Evolutionary conservation across 2,329 filamentous ascomycete species (phyloP).

Genomic region (Ophiocordyceps robertsii): DNA sequence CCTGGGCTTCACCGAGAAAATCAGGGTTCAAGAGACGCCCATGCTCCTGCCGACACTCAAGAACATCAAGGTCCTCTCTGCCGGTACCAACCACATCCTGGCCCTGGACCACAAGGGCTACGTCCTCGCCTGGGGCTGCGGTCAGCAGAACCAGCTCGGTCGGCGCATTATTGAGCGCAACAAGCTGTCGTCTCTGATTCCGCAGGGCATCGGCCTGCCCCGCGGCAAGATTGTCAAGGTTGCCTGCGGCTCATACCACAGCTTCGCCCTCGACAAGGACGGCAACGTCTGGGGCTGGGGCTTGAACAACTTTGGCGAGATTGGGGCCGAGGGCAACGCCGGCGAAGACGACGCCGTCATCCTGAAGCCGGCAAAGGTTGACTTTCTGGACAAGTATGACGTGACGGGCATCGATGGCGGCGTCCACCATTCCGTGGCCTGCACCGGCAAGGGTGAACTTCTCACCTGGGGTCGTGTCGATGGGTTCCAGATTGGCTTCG

Average conservation of each 20-base stretch:
- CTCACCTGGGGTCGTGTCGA: conserved; percentile 48
- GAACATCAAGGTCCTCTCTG: conserved; percentile 50
- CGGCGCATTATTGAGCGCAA: conserved; percentile 48
- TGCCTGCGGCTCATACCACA: conserved; percentile 65
- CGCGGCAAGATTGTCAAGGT: conserved; percentile 44
- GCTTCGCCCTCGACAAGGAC: conserved; percentile 61
- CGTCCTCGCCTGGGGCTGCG: conserved; percentile 59
- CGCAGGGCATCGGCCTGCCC: conserved; percentile 41
- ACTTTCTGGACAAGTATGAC: conserved; percentile 47
- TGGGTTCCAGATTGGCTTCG: conserved; percentile 39
- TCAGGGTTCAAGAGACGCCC: conserved; percentile 36
- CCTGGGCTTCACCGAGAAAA: conserved; percentile 45
- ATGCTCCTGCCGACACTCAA: conserved; percentile 47
- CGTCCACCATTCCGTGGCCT: conserved; percentile 60
- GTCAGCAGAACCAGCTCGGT: conserved; percentile 52
- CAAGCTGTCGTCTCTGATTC: conserved; percentile 46
- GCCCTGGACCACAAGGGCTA: conserved; percentile 52
- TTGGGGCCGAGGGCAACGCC: conserved; percentile 47
- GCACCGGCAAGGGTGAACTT: conserved; percentile 41
- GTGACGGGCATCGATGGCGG: conserved; percentile 57
- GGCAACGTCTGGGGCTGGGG: conserved; percentile 72
- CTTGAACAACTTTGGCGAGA: conserved; percentile 76
- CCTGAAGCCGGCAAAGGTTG: conserved; percentile 55
- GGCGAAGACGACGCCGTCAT: conserved; percentile 48
- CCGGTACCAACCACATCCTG: conserved; percentile 59